Percentiles rank a stretch among this genome's conserved stretches.
These are phyloP conservation scores for Cercospora janseana DNA, from an alignment of 2,329 filamentous ascomycete genomes.

Conservation along the genomic window DNA sequence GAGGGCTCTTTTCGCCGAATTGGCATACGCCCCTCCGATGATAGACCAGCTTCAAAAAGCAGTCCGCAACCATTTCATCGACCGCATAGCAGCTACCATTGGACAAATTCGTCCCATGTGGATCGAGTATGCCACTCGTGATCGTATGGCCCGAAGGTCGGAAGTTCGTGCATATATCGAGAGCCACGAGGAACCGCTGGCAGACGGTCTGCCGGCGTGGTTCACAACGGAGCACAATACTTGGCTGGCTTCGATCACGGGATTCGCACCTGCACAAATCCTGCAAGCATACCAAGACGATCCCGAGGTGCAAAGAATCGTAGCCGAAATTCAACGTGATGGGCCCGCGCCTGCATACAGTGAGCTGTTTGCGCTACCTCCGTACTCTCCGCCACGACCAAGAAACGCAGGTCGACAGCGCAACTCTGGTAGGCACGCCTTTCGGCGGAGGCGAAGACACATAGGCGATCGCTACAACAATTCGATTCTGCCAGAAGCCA, in stretches of 20 bases:
- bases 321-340: neutral
- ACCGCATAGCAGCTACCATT: neutral
- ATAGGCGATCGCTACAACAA: constrained; percentile 2
- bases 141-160: neutral
- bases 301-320: neutral
- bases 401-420: neutral
- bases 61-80: constrained; percentile 5
- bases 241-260: constrained; percentile 5
- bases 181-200: neutral
- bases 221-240: constrained; percentile 6
- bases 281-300: neutral
- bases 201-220: neutral
- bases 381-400: constrained; percentile 2
- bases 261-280: neutral
- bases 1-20: neutral
- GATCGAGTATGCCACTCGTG: neutral
- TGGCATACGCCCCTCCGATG: neutral
- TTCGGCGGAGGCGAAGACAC: neutral
- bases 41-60: neutral
- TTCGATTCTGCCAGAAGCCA: neutral
- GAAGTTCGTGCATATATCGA: constrained; percentile 1
- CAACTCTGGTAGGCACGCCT: no score
- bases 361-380: neutral
- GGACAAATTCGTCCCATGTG: neutral
- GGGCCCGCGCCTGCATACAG: neutral